These are phyloP conservation scores for Lactuca saligna DNA, from an alignment of 129 eudicot species.

Conservation along the genomic window DNA sequence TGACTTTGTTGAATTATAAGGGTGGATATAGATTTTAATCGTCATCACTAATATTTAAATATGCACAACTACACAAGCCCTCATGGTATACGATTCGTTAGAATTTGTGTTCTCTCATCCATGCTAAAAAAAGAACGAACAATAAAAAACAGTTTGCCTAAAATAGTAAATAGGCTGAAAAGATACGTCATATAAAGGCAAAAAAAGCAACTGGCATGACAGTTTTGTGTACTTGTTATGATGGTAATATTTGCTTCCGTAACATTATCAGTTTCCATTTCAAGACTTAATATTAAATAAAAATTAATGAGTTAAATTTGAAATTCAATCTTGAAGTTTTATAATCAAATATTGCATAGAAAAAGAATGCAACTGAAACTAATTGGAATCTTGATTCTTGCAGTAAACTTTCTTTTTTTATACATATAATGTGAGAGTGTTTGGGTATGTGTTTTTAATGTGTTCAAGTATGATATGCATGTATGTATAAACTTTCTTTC, in stretches of 20 bases:
- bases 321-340: not conserved
- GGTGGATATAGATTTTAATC: not conserved
- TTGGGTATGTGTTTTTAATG: too few species aligned
- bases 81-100: slow-evolving; percentile 16
- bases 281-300: slow-evolving; percentile 5
- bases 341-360: not conserved
- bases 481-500: slow-evolving; percentile 34
- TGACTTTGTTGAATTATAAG: not conserved
- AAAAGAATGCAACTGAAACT: too few species aligned
- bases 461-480: too few species aligned
- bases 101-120: slow-evolving; percentile 8
- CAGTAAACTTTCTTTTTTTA: too few species aligned
- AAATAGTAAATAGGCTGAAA: slow-evolving; percentile 16
- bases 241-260: slow-evolving; percentile 13
- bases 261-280: slow-evolving; percentile 3
- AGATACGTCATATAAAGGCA: slow-evolving; percentile 18
- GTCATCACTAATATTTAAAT: slow-evolving; percentile 4
- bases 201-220: slow-evolving; percentile 14
- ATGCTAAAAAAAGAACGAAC: slow-evolving; percentile 3
- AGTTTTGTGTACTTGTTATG: not conserved
- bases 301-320: not conserved
- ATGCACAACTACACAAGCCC: slow-evolving; percentile 9
- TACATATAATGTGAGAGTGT: too few species aligned
- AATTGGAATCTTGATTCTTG: not conserved
- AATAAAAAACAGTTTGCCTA: not conserved